Percentiles rank a stretch among this genome's conserved stretches.
phyloP scores from a whole-genome alignment of 2,329 filamentous ascomycete genomes.

The Cercospora sojina region DNA sequence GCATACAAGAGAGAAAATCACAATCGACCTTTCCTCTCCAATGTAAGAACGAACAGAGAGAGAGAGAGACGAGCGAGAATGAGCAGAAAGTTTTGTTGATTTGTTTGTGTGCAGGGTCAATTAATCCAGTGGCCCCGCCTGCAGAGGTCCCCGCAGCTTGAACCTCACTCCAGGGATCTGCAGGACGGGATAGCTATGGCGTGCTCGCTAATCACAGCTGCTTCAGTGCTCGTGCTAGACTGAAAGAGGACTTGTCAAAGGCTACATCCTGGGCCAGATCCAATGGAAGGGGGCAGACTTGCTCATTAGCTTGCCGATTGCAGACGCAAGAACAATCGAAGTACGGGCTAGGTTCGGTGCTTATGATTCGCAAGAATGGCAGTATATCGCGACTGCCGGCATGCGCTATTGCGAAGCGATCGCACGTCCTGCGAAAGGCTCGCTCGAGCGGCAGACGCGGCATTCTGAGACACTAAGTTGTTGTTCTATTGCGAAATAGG shows the following conservation, averaged over 20 bases:
- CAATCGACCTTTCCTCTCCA: not conserved
- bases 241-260: not conserved
- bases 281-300: not conserved
- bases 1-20: slow-evolving; percentile 6
- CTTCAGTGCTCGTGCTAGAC: slow-evolving; percentile 8
- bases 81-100: slow-evolving; percentile 5
- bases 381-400: slow-evolving; percentile 6
- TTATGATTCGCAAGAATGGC: slow-evolving; percentile 7
- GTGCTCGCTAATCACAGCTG: slow-evolving; percentile 6
- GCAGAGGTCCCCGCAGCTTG: slow-evolving; percentile 8
- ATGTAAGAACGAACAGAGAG: not conserved
- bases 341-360: slow-evolving; percentile 2
- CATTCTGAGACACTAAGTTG: not conserved
- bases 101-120: slow-evolving; percentile 8
- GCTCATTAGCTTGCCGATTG: slow-evolving; percentile 1
- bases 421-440: not conserved
- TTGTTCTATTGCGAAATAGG: not conserved
- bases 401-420: not conserved
- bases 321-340: not conserved
- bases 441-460: slow-evolving; percentile 3
- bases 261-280: not conserved
- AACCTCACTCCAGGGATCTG: slow-evolving; percentile 8
- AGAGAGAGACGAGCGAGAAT: not conserved
- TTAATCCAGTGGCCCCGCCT: not conserved
- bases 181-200: slow-evolving; percentile 13